Base-by-base conservation (phyloP, 805 yeast species). In the Candida jianshihensis region DNA sequence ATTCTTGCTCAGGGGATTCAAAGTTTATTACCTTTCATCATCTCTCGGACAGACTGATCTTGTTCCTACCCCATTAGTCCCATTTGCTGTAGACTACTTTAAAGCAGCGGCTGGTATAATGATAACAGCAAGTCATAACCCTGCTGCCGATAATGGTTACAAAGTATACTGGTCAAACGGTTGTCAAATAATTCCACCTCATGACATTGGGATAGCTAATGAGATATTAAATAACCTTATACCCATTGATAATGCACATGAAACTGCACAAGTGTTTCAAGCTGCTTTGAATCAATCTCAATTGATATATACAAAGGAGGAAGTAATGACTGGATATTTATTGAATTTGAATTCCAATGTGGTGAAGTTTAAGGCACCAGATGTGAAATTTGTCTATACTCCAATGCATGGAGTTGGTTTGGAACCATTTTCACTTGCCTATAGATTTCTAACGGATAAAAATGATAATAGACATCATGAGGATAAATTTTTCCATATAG, bases 351-450 rank as follows among this genome's bases (percentile, higher is more conserved):
- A 43, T 2, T 7, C 42, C 0, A 49, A 60, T 11, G 54, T 78
- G 35, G 56, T 71, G 6, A 47, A 44, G n/a, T 36, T 40, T 16
- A 21, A 37, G 12, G 26, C 54, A 3, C 12, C 31, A 31, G 54
- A 55, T 40, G 61, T 70, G 38, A 54, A 68, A 52, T 78, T 81
- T 39, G 84, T 88, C 1, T 90, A 90, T 53, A 90, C 97, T 0
- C 95, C 97, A 17, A 78, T 90, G 81, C 97, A 90, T 57, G 98
- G 98, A 9, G 95, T 90, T 7, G 98, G 98, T 0, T 61, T 67
- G 19, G 79, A 77, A 30, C 71, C 78, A 19, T 78, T 82, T 28
- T 51, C 54, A 4, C 53, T 62, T 30, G 61, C 75, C 0, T 51
- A 70, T 22, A 42, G 54, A 8, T 46, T 61, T 10, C 52, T 73